Percentiles rank a stretch among this genome's conserved stretches.
These are phyloP conservation scores for Alternaria arborescens DNA, from an alignment of 2,329 filamentous ascomycete species.

Conservation along the genomic window DNA sequence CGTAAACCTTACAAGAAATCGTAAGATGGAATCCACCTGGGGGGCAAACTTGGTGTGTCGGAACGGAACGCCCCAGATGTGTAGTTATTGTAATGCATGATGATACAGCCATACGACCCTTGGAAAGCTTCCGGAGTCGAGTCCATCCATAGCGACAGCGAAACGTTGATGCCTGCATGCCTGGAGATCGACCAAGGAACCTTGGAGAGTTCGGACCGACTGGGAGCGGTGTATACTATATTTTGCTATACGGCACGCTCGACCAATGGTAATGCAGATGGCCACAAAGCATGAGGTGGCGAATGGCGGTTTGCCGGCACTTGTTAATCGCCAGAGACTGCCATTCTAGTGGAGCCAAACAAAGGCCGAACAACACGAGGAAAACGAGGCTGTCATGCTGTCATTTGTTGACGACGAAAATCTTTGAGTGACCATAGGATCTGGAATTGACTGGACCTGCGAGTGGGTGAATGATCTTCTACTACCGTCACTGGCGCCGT, in stretches of 20 bases:
- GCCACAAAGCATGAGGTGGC: conserved; percentile 9
- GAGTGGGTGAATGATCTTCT: conserved; percentile 19
- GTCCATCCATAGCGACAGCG: conserved; percentile 28
- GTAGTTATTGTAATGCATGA: conserved; percentile 15
- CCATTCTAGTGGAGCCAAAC: conserved; percentile 4
- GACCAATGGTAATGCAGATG: conserved; percentile 21
- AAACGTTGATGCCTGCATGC: conserved; percentile 27
- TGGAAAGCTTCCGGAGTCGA: conserved; percentile 30
- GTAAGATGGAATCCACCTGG: not conserved
- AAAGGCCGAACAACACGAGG: conserved; percentile 26
- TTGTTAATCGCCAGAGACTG: not conserved
- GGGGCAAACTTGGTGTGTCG: conserved; percentile 13
- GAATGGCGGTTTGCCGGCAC: conserved; percentile 12
- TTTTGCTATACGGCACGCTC: conserved; percentile 13
- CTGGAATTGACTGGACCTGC: conserved; percentile 30
- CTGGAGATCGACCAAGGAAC: conserved; percentile 1
- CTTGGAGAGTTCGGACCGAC: conserved; percentile 15
- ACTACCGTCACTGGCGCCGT: conserved; percentile 11
- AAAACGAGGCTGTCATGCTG: conserved; percentile 33
- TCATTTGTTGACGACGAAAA: conserved; percentile 26
- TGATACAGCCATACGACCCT: conserved; percentile 25
- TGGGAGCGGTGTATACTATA: conserved; percentile 30
- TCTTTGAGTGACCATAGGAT: conserved; percentile 19
- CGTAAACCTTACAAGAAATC: conserved; percentile 8
- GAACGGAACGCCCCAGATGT: conserved; percentile 8